Evolutionary conservation across 192 early-diverging fungal genomes (phyloP).

Genomic region (Backusella sp.): DNA sequence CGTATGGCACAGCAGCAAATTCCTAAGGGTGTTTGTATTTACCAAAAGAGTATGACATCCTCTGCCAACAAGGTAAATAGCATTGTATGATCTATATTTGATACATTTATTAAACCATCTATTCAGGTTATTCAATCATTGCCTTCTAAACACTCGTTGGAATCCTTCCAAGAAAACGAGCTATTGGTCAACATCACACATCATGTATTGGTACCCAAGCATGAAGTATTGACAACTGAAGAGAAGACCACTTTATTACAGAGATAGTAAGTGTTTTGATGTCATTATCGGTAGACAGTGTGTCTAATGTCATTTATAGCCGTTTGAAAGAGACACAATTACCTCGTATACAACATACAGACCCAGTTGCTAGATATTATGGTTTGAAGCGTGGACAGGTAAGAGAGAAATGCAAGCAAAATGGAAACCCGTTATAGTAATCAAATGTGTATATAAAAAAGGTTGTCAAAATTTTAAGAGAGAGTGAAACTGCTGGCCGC

Average conservation of each 20-base stretch:
- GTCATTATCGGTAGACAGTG: neutral
- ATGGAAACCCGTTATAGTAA: neutral
- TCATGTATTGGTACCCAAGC: conserved; percentile 91
- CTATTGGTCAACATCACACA: conserved; percentile 97
- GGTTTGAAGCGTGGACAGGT: conserved; percentile 83
- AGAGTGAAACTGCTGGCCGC: conserved; percentile 95
- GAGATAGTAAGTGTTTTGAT: conserved; percentile 71
- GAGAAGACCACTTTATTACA: conserved; percentile 90
- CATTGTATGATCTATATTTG: no score
- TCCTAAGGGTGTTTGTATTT: conserved; percentile 83
- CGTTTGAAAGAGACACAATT: conserved; percentile 95
- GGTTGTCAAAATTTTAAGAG: conserved; percentile 93
- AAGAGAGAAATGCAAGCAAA: conserved; percentile 23
- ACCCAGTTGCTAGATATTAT: conserved; percentile 96
- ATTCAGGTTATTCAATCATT: conserved; percentile 64
- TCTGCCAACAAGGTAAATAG: conserved; percentile 70
- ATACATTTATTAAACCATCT: no score
- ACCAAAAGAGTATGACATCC: conserved; percentile 80
- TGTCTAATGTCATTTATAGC: conserved; percentile 36
- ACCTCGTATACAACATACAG: conserved; percentile 83
- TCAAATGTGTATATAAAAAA: neutral
- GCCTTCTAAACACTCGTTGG: conserved; percentile 69
- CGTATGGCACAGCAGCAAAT: conserved; percentile 85
- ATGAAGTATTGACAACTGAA: conserved; percentile 80
- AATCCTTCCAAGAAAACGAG: conserved; percentile 90